These are phyloP conservation scores for Skeletonema potamos DNA, from an alignment of 108 stramenopile species.

Conservation along the genomic window DNA sequence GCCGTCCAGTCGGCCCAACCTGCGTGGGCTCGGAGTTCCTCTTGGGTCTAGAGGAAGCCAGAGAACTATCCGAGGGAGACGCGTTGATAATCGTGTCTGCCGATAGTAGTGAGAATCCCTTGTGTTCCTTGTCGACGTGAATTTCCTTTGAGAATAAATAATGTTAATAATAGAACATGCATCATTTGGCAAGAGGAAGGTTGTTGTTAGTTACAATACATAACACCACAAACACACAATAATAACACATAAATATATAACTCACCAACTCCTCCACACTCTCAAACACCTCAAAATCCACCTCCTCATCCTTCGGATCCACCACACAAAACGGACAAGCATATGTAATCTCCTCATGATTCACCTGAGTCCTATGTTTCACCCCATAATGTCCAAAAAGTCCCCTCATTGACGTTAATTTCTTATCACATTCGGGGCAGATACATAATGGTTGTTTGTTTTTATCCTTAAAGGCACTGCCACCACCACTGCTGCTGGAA, in stretches of 20 bases:
- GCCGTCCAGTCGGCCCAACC: neutral
- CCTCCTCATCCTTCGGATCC: slow-evolving; percentile 3
- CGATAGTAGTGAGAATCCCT: neutral
- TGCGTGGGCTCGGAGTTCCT: neutral
- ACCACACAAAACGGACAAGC: slow-evolving; percentile 9
- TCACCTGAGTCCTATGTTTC: neutral
- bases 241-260: neutral
- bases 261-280: neutral
- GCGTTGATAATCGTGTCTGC: neutral
- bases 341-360: slow-evolving; percentile 13
- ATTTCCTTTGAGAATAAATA: neutral
- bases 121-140: neutral
- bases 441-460: slow-evolving; percentile 7
- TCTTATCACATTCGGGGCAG: slow-evolving; percentile 24
- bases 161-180: neutral
- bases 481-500: neutral
- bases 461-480: neutral
- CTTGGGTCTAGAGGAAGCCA: neutral
- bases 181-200: neutral
- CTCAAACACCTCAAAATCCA: slow-evolving; percentile 1
- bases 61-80: neutral
- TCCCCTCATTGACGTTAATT: slow-evolving; percentile 12
- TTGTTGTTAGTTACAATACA: neutral
- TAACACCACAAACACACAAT: neutral
- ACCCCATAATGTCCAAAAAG: slow-evolving; percentile 19